phyloP scores from a whole-genome alignment of 2,329 filamentous ascomycete genomes.

The Juglanconis juglandina region DNA sequence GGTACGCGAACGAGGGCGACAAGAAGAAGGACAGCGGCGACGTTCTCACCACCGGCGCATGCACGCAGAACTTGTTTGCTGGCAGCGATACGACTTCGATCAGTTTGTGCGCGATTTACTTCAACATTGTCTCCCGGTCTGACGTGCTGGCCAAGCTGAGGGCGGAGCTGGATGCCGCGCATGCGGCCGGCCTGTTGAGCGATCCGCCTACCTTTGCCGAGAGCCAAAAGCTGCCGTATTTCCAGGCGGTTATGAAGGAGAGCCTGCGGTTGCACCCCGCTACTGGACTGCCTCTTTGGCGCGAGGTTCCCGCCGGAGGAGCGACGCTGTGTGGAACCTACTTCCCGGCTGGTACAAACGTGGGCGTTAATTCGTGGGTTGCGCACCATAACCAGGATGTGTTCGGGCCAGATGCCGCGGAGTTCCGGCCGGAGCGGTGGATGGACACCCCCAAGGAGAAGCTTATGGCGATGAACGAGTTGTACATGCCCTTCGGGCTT shows the following conservation, averaged over 20 bases:
- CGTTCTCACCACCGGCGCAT: background rate
- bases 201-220: conserved; percentile 49
- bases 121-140: conserved; percentile 34
- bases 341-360: conserved; percentile 35
- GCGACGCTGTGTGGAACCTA: conserved; percentile 29
- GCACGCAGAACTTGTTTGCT: conserved; percentile 19
- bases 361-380: conserved; percentile 34
- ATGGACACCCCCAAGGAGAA: background rate
- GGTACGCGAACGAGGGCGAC: conserved; percentile 32
- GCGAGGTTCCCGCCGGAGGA: conserved; percentile 25
- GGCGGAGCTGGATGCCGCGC: conserved; percentile 51
- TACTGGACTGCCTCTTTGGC: conserved; percentile 44
- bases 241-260: conserved; percentile 57
- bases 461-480: background rate
- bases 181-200: conserved; percentile 43
- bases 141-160: conserved; percentile 70
- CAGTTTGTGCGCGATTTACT: background rate
- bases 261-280: conserved; percentile 65
- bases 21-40: conserved; percentile 26
- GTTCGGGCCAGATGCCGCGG: conserved; percentile 34
- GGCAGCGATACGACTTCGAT: conserved; percentile 37
- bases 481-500: conserved; percentile 41
- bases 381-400: conserved; percentile 29
- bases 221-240: conserved; percentile 40
- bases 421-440: conserved; percentile 44